These are phyloP conservation scores for Calendula officinalis DNA, from an alignment of 129 eudicot genomes.

Conservation along the genomic window DNA sequence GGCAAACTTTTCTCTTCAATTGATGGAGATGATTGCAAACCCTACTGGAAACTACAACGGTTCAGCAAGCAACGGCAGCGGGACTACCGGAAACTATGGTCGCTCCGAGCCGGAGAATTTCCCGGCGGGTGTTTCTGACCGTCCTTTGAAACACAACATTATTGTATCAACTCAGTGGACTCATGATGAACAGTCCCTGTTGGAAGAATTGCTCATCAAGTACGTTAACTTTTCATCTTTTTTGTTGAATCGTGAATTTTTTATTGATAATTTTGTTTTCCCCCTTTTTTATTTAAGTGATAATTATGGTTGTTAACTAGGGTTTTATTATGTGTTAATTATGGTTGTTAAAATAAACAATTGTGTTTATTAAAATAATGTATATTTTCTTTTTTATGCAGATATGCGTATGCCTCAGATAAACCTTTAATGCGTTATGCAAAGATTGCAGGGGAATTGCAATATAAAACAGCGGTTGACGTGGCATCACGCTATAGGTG, in stretches of 20 bases:
- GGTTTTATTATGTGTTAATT: neutral
- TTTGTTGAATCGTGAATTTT: neutral
- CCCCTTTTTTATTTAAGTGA: neutral
- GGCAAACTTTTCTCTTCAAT: neutral
- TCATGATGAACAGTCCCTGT: constrained; percentile 47
- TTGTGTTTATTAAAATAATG: neutral
- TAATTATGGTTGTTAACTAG: constrained; percentile 2
- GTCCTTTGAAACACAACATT: constrained; percentile 46
- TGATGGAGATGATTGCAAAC: constrained; percentile 34
- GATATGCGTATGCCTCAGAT: constrained; percentile 22
- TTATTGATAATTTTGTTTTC: neutral
- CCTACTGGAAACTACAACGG: constrained; percentile 29
- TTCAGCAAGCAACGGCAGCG: constrained; percentile 28
- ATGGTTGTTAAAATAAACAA: neutral
- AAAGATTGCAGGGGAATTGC: constrained; percentile 1
- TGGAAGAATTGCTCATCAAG: constrained; percentile 44
- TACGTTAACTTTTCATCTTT: constrained; percentile 1
- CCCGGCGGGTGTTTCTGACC: constrained; percentile 32
- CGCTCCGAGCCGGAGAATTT: constrained; percentile 38
- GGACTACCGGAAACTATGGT: constrained; percentile 27
- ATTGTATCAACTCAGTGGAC: constrained; percentile 47
- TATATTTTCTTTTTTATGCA: neutral
- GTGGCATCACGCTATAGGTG: constrained; percentile 20
- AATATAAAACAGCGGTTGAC: constrained; percentile 8
- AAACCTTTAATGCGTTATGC: constrained; percentile 8